These are phyloP conservation scores for Suhomyces bolitotheri DNA, from an alignment of 1,139 yeast species.

Conservation along the genomic window DNA sequence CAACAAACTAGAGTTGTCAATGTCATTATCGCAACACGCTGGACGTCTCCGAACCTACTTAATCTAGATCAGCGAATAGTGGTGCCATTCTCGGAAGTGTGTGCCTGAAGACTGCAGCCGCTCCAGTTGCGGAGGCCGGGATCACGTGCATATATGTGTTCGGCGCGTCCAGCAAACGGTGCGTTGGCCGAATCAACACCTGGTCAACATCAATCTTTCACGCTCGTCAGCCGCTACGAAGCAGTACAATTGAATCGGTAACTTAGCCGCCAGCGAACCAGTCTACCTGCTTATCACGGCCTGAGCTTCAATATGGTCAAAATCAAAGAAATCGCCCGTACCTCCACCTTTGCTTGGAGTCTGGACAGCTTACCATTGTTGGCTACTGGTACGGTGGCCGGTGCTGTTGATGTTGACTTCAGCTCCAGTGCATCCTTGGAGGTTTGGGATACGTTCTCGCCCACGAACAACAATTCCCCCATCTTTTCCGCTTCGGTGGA, in stretches of 20 bases:
- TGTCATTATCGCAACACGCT: no score
- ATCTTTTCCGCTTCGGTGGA: conserved; percentile 54
- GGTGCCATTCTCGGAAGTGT: no score
- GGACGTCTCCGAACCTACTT: no score
- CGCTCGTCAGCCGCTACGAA: no score
- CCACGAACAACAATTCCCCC: conserved; percentile 45
- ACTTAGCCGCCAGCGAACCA: background rate
- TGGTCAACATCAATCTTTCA: conserved; percentile 3
- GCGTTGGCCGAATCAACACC: conserved; percentile 12
- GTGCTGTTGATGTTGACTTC: conserved; percentile 88
- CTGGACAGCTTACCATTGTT: conserved; percentile 68
- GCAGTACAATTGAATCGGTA: conserved; percentile 3
- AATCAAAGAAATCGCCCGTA: conserved; percentile 76
- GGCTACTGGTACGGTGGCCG: conserved; percentile 92
- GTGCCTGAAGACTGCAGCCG: no score
- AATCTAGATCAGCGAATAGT: no score
- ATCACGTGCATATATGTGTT: conserved; percentile 5
- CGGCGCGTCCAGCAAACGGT: conserved; percentile 8
- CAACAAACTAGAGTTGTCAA: no score
- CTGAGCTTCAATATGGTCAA: conserved; percentile 66
- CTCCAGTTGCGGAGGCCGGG: no score
- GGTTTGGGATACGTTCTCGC: conserved; percentile 70
- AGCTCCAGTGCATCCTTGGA: conserved; percentile 76
- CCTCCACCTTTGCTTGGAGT: conserved; percentile 97
- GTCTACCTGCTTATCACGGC: no score